Percentiles rank a stretch among this genome's conserved stretches.
Conservation (phyloP, 1,284 basidiomycete species). For the Ganoderma multipileum region DNA sequence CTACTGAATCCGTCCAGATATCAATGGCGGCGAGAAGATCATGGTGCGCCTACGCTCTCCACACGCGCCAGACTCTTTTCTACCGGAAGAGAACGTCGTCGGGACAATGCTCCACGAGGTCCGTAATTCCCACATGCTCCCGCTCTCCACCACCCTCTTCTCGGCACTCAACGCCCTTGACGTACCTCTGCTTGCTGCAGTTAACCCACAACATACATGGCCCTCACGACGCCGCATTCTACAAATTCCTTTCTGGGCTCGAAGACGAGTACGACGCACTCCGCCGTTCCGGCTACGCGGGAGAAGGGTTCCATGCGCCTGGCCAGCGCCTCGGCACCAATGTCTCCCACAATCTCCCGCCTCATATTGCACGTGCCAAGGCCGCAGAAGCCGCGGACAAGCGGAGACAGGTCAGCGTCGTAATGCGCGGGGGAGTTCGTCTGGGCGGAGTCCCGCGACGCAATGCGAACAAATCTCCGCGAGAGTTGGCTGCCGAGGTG, state of each 20-base stretch:
- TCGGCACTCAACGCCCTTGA: not conserved
- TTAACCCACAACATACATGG: constrained; percentile 90
- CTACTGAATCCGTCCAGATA: constrained; percentile 54
- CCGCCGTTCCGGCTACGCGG: constrained; percentile 77
- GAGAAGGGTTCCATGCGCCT: constrained; percentile 82
- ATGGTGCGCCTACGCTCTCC: constrained; percentile 79
- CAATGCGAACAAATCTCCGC: constrained; percentile 56
- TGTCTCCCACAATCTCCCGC: constrained; percentile 68
- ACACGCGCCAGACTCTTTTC: constrained; percentile 73
- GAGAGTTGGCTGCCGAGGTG: constrained; percentile 81
- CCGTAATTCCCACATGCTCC: constrained; percentile 18
- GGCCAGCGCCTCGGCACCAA: constrained; percentile 71
- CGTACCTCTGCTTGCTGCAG: constrained; percentile 43
- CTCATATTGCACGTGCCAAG: constrained; percentile 65
- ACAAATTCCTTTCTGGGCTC: constrained; percentile 77
- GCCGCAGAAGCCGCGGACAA: constrained; percentile 83
- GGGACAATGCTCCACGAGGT: constrained; percentile 90
- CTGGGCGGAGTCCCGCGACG: constrained; percentile 51
- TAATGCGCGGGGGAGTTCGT: constrained; percentile 63
- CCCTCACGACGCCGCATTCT: constrained; percentile 85
- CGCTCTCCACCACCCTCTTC: not conserved
- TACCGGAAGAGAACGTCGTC: constrained; percentile 76
- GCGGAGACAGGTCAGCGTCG: constrained; percentile 52
- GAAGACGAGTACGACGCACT: constrained; percentile 85
- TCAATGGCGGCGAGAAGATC: constrained; percentile 82